Evolutionary conservation across 2,329 filamentous ascomycete genomes (phyloP).

Genomic region (Phoma sp.): DNA sequence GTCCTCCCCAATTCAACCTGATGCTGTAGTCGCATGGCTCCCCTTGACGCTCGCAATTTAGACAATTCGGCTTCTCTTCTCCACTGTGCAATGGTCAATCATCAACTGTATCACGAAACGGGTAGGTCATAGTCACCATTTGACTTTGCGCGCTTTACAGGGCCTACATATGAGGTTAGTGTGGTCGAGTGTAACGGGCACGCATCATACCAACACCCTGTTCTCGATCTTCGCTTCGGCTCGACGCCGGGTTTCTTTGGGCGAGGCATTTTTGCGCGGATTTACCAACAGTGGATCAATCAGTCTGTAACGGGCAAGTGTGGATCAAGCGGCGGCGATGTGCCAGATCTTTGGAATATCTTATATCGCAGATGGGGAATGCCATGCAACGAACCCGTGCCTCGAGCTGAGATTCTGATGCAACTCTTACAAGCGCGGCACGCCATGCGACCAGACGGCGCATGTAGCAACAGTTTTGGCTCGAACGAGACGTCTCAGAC

Average conservation of each 20-base stretch:
- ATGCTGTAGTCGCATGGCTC: slow-evolving; percentile 83
- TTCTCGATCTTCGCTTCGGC: slow-evolving; percentile 70
- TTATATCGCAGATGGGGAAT: slow-evolving; percentile 17
- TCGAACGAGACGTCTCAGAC: slow-evolving; percentile 1
- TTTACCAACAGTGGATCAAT: slow-evolving; percentile 7
- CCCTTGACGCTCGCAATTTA: slow-evolving; percentile 74
- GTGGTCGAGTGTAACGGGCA: not conserved
- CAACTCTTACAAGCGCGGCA: slow-evolving; percentile 8
- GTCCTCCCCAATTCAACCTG: slow-evolving; percentile 79
- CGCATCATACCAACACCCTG: slow-evolving; percentile 67
- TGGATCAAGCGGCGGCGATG: slow-evolving; percentile 3
- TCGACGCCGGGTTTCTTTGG: slow-evolving; percentile 69
- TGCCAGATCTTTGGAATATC: not conserved
- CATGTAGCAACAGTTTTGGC: slow-evolving; percentile 2
- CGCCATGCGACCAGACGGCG: slow-evolving; percentile 5
- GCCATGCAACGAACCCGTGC: slow-evolving; percentile 1
- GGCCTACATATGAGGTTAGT: slow-evolving; percentile 60
- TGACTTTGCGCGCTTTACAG: slow-evolving; percentile 79
- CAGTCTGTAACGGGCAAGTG: slow-evolving; percentile 3
- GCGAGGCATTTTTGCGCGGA: slow-evolving; percentile 61
- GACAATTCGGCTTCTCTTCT: slow-evolving; percentile 74
- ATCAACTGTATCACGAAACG: not conserved
- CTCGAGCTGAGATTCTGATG: slow-evolving; percentile 5
- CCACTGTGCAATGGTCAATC: slow-evolving; percentile 55
- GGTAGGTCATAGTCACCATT: slow-evolving; percentile 61